phyloP scores from a whole-genome alignment of 2,329 filamentous ascomycete genomes.

The Davidsoniella virescens region DNA sequence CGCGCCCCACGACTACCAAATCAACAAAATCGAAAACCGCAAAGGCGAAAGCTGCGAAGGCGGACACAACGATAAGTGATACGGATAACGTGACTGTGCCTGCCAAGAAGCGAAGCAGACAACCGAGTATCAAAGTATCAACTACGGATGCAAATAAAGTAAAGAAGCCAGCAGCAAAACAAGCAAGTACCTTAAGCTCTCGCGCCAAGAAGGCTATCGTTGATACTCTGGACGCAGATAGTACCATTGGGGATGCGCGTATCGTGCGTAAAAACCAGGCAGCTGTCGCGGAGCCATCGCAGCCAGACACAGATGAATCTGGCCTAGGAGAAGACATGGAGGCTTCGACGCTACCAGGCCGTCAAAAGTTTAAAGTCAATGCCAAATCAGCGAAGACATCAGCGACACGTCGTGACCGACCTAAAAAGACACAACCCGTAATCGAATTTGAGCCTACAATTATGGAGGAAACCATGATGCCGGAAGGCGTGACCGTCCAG shows the following conservation, averaged over 20 bases:
- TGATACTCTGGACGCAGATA: neutral
- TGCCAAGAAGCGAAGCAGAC: conserved; percentile 3
- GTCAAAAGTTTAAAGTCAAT: neutral
- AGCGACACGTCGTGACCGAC: neutral
- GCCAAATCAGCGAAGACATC: neutral
- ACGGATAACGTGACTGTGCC: neutral
- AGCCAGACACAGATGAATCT: too few species aligned
- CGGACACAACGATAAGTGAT: neutral
- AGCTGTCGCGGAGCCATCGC: neutral
- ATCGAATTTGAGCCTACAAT: neutral
- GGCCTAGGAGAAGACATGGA: too few species aligned
- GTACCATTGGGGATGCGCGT: neutral
- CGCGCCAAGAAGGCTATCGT: conserved; percentile 2
- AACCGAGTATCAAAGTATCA: neutral
- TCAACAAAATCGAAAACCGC: neutral
- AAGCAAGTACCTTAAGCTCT: neutral
- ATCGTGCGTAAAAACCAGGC: neutral
- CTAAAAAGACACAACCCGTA: neutral
- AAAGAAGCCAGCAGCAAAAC: conserved; percentile 5
- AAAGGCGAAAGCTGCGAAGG: conserved; percentile 1
- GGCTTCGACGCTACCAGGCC: too few species aligned
- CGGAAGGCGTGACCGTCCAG: neutral
- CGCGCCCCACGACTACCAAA: neutral
- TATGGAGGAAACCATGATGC: conserved; percentile 2
- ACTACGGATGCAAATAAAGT: conserved; percentile 2